These are phyloP conservation scores for Neurospora sp. DNA, from an alignment of 495 filamentous ascomycete genomes.

Conservation along the genomic window DNA sequence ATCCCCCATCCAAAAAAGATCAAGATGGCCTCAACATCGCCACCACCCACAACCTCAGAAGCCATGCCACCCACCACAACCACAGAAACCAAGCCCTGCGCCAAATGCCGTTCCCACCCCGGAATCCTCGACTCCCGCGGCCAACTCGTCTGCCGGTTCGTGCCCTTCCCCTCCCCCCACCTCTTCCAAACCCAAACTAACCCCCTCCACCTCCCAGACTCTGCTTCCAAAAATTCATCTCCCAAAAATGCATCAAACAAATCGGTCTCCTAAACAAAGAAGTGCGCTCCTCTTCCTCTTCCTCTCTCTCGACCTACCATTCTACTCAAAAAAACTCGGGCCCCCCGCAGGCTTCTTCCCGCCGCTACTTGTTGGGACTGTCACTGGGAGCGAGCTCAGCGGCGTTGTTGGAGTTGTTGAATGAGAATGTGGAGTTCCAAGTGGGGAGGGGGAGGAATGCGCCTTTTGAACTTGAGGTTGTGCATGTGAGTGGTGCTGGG, in stretches of 20 bases:
- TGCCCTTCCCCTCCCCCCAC: not conserved
- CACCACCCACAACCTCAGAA: not conserved
- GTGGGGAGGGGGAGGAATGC: slow-evolving; percentile 41
- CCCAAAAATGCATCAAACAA: slow-evolving; percentile 66
- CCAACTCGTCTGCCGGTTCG: not conserved
- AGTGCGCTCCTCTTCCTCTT: slow-evolving; percentile 30
- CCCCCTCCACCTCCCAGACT: slow-evolving; percentile 32
- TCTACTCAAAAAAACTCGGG: slow-evolving; percentile 4
- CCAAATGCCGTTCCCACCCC: not conserved
- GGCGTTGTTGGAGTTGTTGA: slow-evolving; percentile 65
- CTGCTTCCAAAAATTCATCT: slow-evolving; percentile 69
- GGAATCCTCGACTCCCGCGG: not conserved
- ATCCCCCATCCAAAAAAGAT: not conserved
- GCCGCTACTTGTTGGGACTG: slow-evolving; percentile 61
- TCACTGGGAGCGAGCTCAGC: slow-evolving; percentile 78
- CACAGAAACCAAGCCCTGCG: not conserved
- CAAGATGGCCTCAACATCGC: not conserved
- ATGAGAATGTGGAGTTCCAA: slow-evolving; percentile 54
- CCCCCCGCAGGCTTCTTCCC: slow-evolving; percentile 24
- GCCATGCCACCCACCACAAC: not conserved
- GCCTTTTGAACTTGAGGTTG: slow-evolving; percentile 55
- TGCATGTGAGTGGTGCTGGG: slow-evolving; percentile 39
- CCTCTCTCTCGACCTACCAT: slow-evolving; percentile 22
- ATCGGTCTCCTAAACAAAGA: slow-evolving; percentile 48
- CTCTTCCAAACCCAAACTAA: slow-evolving; percentile 10